phyloP scores from a whole-genome alignment of 73 alveolate species.

The Durusdinium trenchii region DNA sequence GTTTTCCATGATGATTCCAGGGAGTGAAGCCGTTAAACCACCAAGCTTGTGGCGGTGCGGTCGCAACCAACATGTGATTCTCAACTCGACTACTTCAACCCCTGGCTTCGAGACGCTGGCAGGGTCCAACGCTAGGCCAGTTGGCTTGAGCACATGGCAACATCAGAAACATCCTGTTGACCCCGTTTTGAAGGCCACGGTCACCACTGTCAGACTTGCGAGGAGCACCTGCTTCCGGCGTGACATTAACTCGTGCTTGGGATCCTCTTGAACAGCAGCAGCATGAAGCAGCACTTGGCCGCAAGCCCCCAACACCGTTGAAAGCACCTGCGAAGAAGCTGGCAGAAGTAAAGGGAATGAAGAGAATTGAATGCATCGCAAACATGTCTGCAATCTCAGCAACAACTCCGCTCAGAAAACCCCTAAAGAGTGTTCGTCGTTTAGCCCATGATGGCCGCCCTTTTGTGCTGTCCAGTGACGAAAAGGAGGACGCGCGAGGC shows the following conservation, averaged over 20 bases:
- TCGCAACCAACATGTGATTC: too few relatives aligned
- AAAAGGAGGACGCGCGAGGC: slow-evolving; percentile 42
- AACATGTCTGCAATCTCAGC: background rate
- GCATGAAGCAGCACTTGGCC: slow-evolving; percentile 12
- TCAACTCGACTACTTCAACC: too few relatives aligned
- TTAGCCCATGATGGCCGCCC: background rate
- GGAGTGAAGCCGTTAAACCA: too few relatives aligned
- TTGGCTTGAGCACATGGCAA: too few relatives aligned
- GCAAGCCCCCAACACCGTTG: background rate
- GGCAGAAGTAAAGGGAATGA: background rate
- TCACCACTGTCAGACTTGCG: too few relatives aligned
- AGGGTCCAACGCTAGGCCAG: too few relatives aligned
- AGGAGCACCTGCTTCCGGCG: too few relatives aligned
- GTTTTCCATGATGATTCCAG: too few relatives aligned
- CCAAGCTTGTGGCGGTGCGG: too few relatives aligned
- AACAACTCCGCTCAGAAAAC: background rate
- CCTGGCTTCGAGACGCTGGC: too few relatives aligned
- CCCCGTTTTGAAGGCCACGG: too few relatives aligned
- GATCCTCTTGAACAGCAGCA: slow-evolving; percentile 10
- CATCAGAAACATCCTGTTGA: too few relatives aligned
- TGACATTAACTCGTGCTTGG: background rate
- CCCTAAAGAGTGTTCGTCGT: background rate
- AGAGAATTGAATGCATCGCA: background rate
- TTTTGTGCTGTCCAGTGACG: background rate
- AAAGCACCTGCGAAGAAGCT: background rate